phyloP scores from a whole-genome alignment of 768 basidiomycete species.

The Paxillus ammoniavirescens region DNA sequence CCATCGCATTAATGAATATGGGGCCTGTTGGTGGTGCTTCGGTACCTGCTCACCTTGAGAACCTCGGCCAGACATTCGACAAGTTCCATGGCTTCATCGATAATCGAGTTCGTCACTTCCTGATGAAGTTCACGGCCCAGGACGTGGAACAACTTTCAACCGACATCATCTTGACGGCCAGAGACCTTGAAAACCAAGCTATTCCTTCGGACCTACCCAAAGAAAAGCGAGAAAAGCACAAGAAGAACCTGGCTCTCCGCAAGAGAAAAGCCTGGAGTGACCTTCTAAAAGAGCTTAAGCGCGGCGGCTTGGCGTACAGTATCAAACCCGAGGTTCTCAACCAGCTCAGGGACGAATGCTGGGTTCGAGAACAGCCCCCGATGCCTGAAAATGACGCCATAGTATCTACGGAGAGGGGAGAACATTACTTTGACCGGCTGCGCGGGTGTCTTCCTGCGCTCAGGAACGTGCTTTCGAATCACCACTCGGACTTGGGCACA shows the following conservation, averaged over 20 bases:
- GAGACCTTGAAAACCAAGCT: slow-evolving; percentile 49
- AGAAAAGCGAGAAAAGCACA: slow-evolving; percentile 58
- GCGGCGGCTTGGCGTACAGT: slow-evolving; percentile 68
- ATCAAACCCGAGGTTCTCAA: slow-evolving; percentile 68
- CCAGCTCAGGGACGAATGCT: slow-evolving; percentile 51
- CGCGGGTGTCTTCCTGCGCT: slow-evolving; percentile 64
- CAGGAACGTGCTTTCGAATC: slow-evolving; percentile 56
- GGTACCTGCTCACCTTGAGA: slow-evolving; percentile 39
- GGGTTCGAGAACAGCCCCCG: slow-evolving; percentile 65
- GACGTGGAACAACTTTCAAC: slow-evolving; percentile 54
- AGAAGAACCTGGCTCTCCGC: slow-evolving; percentile 71
- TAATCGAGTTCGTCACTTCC: slow-evolving; percentile 40
- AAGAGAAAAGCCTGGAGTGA: slow-evolving; percentile 93
- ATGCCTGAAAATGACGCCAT: slow-evolving; percentile 25
- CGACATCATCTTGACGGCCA: slow-evolving; percentile 62
- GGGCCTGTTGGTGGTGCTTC: not conserved
- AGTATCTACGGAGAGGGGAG: slow-evolving; percentile 40
- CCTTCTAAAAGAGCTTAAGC: slow-evolving; percentile 83
- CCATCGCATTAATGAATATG: slow-evolving; percentile 1
- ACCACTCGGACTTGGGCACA: slow-evolving; percentile 83
- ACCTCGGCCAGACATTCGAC: slow-evolving; percentile 49
- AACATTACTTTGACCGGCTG: slow-evolving; percentile 65
- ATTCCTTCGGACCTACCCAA: slow-evolving; percentile 41
- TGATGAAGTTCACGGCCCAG: slow-evolving; percentile 39
- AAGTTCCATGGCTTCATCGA: slow-evolving; percentile 48